Evolutionary conservation across 805 yeast species (phyloP).

Genomic region (Wickerhamiella alocasiicola): DNA sequence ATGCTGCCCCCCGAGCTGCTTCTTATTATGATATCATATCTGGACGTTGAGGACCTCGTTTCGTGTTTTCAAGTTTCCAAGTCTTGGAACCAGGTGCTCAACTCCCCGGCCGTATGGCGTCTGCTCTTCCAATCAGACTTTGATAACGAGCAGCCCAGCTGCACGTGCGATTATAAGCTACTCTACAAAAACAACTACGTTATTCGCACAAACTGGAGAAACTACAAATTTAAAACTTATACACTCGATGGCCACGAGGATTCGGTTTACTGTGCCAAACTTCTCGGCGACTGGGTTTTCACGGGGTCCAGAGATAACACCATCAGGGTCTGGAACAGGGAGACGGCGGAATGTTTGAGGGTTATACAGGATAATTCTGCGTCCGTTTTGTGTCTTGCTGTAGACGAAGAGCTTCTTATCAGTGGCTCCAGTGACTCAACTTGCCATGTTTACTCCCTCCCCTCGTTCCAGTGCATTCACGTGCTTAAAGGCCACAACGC

Average conservation of each 20-base stretch:
- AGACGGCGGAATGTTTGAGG: constrained; percentile 16
- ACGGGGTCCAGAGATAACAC: constrained; percentile 53
- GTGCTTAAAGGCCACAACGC: constrained; percentile 84
- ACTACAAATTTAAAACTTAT: constrained; percentile 11
- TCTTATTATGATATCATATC: constrained; percentile 14
- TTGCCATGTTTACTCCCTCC: constrained; percentile 60
- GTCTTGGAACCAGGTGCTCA: constrained; percentile 17
- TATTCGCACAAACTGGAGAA: constrained; percentile 14
- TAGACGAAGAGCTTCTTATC: constrained; percentile 9
- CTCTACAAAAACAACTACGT: constrained; percentile 13
- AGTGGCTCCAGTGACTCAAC: constrained; percentile 13
- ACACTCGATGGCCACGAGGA: constrained; percentile 55
- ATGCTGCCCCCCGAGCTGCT: constrained; percentile 17
- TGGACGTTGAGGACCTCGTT: constrained; percentile 16
- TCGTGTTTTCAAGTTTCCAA: constrained; percentile 18
- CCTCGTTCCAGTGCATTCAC: constrained; percentile 70
- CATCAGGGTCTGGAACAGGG: constrained; percentile 27
- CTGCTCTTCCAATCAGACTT: constrained; percentile 16
- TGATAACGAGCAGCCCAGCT: constrained; percentile 11
- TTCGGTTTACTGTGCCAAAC: constrained; percentile 67
- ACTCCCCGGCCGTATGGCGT: constrained; percentile 19
- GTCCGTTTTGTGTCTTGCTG: constrained; percentile 14
- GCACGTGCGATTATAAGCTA: constrained; percentile 11
- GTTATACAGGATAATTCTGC: constrained; percentile 16
- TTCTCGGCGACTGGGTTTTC: constrained; percentile 47